phyloP scores from a whole-genome alignment of 2,329 filamentous ascomycete species.

The Corynespora cassiicola region DNA sequence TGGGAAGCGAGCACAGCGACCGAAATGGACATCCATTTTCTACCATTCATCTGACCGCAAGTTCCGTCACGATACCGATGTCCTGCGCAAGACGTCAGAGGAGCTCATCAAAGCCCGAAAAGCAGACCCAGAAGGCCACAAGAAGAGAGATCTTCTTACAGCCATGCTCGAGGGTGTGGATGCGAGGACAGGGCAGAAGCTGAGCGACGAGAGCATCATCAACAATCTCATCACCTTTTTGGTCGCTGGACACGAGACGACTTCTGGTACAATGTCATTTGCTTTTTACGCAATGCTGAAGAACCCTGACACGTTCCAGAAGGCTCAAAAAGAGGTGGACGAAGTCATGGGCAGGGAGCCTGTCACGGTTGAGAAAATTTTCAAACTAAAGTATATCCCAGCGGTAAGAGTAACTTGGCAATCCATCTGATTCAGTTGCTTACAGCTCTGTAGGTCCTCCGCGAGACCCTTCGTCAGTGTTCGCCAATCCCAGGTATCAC shows the following conservation, averaged over 20 bases:
- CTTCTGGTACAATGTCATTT: conserved; percentile 28
- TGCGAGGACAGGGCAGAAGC: conserved; percentile 60
- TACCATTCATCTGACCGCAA: conserved; percentile 36
- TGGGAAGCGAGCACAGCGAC: conserved; percentile 11
- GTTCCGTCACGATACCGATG: conserved; percentile 56
- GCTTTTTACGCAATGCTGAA: conserved; percentile 56
- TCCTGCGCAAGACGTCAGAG: conserved; percentile 59
- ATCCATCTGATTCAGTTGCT: too few relatives aligned
- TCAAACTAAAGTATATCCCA: conserved; percentile 56
- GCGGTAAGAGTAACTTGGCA: too few relatives aligned
- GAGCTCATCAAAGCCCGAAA: conserved; percentile 61
- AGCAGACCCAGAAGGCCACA: conserved; percentile 54
- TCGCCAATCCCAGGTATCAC: conserved; percentile 58
- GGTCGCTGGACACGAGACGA: conserved; percentile 50
- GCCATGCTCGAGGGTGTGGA: conserved; percentile 63
- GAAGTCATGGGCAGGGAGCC: conserved; percentile 51
- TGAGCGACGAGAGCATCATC: conserved; percentile 64
- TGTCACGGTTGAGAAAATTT: conserved; percentile 53
- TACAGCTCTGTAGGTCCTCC: too few relatives aligned
- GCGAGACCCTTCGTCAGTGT: conserved; percentile 60
- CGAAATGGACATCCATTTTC: conserved; percentile 13
- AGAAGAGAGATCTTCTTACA: conserved; percentile 63
- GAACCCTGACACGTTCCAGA: conserved; percentile 52
- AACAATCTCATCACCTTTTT: conserved; percentile 71
- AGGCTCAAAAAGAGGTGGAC: conserved; percentile 59